Evolutionary conservation across 345 rosid species (phyloP).

Genomic region (Fremontodendron californicum): DNA sequence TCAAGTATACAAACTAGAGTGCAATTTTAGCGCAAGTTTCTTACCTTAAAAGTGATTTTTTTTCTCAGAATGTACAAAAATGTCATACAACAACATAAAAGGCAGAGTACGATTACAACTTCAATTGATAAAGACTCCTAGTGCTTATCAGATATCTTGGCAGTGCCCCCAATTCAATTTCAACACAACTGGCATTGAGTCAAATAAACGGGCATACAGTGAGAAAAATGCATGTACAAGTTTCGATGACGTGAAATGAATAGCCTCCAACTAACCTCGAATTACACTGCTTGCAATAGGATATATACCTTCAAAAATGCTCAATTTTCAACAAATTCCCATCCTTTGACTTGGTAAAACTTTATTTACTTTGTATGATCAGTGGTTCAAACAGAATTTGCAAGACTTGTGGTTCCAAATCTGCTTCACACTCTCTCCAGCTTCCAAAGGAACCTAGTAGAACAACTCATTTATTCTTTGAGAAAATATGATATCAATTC

Average conservation of each 20-base stretch:
- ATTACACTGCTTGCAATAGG: conserved; percentile 13
- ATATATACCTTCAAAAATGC: background rate
- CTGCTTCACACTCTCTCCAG: conserved; percentile 4
- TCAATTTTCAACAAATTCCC: background rate
- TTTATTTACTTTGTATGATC: no score
- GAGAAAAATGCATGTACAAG: conserved; percentile 13
- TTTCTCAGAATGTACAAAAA: background rate
- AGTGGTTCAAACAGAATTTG: background rate
- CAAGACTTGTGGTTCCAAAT: background rate
- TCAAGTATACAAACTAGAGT: background rate
- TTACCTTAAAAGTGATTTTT: background rate
- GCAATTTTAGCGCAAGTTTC: background rate
- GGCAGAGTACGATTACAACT: background rate
- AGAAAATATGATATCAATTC: background rate
- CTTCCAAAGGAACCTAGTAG: conserved; percentile 9
- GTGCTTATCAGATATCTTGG: background rate
- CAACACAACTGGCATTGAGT: background rate
- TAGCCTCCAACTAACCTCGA: conserved; percentile 22
- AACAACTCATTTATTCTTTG: background rate
- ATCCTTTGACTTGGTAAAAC: no score
- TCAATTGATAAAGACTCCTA: background rate
- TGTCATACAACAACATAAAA: background rate
- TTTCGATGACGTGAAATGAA: conserved; percentile 10
- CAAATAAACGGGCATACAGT: background rate
- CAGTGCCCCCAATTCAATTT: background rate